Evolutionary conservation across 805 yeast species (phyloP), one percentile per base, ranked within the genome.

Genomic region (Kuraishia floccosa): DNA sequence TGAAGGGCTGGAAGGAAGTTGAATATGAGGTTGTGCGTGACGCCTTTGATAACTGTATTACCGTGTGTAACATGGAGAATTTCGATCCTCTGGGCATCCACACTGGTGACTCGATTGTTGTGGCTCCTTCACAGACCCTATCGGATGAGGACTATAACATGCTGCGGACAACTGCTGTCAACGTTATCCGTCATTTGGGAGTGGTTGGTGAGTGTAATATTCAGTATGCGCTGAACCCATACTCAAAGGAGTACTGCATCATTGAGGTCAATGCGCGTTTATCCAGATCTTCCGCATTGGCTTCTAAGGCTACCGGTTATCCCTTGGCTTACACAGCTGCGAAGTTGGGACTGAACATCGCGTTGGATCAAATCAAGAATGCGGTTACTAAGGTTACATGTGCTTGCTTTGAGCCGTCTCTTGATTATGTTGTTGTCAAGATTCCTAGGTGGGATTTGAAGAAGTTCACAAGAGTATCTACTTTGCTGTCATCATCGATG

Each of bases 151-250:
- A 89, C 50, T 89, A 87, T 65, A 84, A 89, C 63, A 91, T 91
- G 97, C 70, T 89, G 53, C 77, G 98, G 65, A 81, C 96, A 31
- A 85, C 98, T 28, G 98, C 98, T 28, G 91, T 91, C 44, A 91
- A 89, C 41, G 94, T 89, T 40, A 91, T 89, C 45, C 78, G 97
- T 59, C 98, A 89, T 54, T 68, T 89, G 49, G 97, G 97, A 49
- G 98, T 89, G 53, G 97, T 89, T 52, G 98, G 98, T 68, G 98
- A 89, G 66, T 89, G 98, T 70, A 89, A 89, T 65, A 85, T 89
- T 49, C 98, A 89, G 60, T 89, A 89, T 52, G 96, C 97, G 31
- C 69, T 89, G 53, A 82, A 89, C 52, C 97, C 98, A 37, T 72
- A 76, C 60, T 78, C 93, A 37, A 79, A 83, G 58, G 97, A 91